Conservation (phyloP, 225 moss, liverwort and hornwort species). For the Marchantia paleacea region DNA sequence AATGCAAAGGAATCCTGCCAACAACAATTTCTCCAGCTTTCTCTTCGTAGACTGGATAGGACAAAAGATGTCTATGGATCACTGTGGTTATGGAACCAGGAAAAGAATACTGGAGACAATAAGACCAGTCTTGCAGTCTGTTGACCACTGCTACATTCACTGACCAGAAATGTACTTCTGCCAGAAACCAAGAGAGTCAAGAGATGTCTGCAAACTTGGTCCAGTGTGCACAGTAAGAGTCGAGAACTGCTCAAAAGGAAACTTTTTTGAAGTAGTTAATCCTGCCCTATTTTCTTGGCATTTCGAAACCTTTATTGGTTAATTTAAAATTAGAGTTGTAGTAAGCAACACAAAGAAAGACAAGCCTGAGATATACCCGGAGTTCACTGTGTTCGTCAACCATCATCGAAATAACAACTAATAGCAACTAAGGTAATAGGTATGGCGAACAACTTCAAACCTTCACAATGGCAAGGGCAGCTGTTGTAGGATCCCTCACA, state of each 20-base stretch:
- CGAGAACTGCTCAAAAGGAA: slow-evolving; percentile 1
- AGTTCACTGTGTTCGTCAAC: neutral
- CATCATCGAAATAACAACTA: neutral
- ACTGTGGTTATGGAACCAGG: slow-evolving; percentile 16
- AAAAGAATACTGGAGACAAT: slow-evolving; percentile 4
- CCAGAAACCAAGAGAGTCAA: slow-evolving; percentile 14
- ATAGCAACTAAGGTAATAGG: neutral
- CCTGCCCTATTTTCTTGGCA: neutral
- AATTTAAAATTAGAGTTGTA: too few relatives aligned
- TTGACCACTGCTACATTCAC: slow-evolving; percentile 12
- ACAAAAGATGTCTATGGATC: slow-evolving; percentile 15
- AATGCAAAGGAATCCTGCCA: slow-evolving; percentile 16
- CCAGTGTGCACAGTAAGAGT: neutral
- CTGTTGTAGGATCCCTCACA: slow-evolving; percentile 52
- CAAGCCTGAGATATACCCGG: neutral
- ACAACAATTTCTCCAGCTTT: slow-evolving; percentile 17
- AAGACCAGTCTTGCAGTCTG: slow-evolving; percentile 16
- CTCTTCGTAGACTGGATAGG: slow-evolving; percentile 5
- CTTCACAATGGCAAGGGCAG: slow-evolving; percentile 67
- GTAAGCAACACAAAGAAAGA: neutral
- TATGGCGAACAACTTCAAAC: slow-evolving; percentile 19
- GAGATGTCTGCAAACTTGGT: slow-evolving; percentile 6
- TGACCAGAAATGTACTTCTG: slow-evolving; percentile 9
- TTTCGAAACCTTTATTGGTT: neutral
- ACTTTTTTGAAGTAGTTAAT: slow-evolving; percentile 1